Evolutionary conservation across 2,329 filamentous ascomycete genomes (phyloP).

Genomic region (Epichloe uncinata): DNA sequence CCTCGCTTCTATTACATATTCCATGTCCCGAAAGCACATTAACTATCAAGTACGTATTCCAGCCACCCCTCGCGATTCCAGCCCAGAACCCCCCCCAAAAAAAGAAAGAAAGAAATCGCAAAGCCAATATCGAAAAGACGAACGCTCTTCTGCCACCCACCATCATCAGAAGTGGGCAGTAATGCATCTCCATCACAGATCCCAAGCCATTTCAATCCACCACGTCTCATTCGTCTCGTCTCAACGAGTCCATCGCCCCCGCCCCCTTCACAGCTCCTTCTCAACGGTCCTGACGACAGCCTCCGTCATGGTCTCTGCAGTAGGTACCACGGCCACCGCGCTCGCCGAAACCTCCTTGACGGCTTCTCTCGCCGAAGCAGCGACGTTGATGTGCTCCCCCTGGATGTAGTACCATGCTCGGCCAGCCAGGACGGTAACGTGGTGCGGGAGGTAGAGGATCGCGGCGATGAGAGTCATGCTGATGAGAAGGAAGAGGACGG

Average conservation of each 20-base stretch:
- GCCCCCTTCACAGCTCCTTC: constrained; percentile 20
- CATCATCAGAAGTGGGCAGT: neutral
- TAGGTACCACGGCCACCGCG: constrained; percentile 13
- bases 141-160: neutral
- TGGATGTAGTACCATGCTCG: constrained; percentile 92
- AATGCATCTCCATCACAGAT: neutral
- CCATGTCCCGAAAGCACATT: neutral
- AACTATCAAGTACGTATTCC: neutral
- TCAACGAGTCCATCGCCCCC: too few relatives aligned
- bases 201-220: too few relatives aligned
- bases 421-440: constrained; percentile 67
- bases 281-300: constrained; percentile 13
- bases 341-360: constrained; percentile 20
- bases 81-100: too few relatives aligned
- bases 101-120: neutral
- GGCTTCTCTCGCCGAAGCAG: constrained; percentile 18
- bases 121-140: neutral
- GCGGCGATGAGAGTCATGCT: constrained; percentile 76
- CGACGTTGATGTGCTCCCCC: constrained; percentile 50
- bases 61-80: too few relatives aligned
- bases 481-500: constrained; percentile 79
- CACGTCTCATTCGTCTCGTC: too few relatives aligned
- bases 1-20: too few relatives aligned
- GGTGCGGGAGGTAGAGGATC: constrained; percentile 86
- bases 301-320: constrained; percentile 10